Conservation (phyloP, 768 basidiomycete species). For the Russula sp. region DNA sequence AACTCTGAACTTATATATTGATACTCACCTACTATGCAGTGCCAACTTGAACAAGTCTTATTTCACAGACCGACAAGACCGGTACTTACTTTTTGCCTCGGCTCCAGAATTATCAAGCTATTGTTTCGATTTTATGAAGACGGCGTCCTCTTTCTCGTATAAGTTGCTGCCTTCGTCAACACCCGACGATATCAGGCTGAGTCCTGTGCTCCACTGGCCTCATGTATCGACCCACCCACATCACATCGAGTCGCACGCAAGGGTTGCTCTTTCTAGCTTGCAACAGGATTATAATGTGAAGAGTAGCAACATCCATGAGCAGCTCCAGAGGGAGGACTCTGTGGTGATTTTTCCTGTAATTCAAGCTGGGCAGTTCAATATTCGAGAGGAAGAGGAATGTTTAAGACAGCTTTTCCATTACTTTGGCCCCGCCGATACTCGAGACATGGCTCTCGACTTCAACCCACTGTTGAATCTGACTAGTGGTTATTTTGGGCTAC, state of each 20-base stretch:
- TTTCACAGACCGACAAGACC: slow-evolving; percentile 92
- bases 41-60: slow-evolving; percentile 92
- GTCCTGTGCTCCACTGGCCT: slow-evolving; percentile 53
- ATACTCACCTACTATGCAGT: slow-evolving; percentile 36
- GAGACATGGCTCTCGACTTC: slow-evolving; percentile 3
- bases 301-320: slow-evolving; percentile 7
- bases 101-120: slow-evolving; percentile 70
- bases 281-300: slow-evolving; percentile 37
- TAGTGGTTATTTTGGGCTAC: slow-evolving; percentile 91
- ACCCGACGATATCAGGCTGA: slow-evolving; percentile 30
- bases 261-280: slow-evolving; percentile 47
- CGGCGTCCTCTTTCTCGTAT: slow-evolving; percentile 69
- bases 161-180: slow-evolving; percentile 32
- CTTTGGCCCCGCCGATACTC: slow-evolving; percentile 2
- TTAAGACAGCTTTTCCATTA: slow-evolving; percentile 50
- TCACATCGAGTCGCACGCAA: slow-evolving; percentile 54
- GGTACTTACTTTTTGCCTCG: slow-evolving; percentile 69
- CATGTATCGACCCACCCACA: slow-evolving; percentile 60
- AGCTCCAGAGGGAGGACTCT: slow-evolving; percentile 22
- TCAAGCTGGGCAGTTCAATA: slow-evolving; percentile 81
- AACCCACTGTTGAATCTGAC: slow-evolving; percentile 70
- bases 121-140: slow-evolving; percentile 69
- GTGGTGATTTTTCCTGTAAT: slow-evolving; percentile 74
- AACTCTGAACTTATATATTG: neutral
- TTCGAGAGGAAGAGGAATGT: slow-evolving; percentile 76